Base-by-base conservation (phyloP, 345 rosid species). In the Cardamine occulta region DNA sequence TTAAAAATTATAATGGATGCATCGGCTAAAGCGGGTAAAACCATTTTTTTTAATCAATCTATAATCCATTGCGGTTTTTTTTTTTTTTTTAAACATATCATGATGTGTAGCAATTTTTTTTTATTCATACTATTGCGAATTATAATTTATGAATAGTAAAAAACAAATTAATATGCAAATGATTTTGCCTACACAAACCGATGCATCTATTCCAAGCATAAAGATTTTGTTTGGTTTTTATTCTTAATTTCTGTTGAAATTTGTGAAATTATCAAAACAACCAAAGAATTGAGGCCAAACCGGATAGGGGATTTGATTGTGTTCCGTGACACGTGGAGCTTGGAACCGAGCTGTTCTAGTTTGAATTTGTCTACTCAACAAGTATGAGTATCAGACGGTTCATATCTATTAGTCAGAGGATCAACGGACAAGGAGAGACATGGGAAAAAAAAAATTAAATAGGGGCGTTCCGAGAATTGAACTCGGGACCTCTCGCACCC, bases 401-500 rank as follows among this genome's bases (percentile, higher is more conserved):
- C n/a, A 42, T 13, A 42, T 42, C 2, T 42, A 13, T 13, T 35
- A 7, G n/a, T 42, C 47, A 13, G 2, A 42, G 48, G 6, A 42
- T 42, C 47, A 42, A 42, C 47, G n/a, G 45, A 4, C 15, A 12
- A 40, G 45, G 45, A 40, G 15, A 13, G 5, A 1, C n/a, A 13
- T 3, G 15, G 17, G 47, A 14, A 14, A 44, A 24, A 12, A 1
- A 49, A 45, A 6, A 6, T 1, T 2, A 53, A 53, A 2, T 0
- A 4, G 83, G 82, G 84, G 83, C 83, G 84, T 84, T 90, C 89
- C 87, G 87, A 90, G 88, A 86, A 84, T 92, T 84, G 91, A 84
- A 84, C 90, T 88, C 89, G 85, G 87, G 89, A 84, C 89, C 89
- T 88, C 89, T 89, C 83, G 87, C 86, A 88, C 89, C 89, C 88